Base-by-base conservation (phyloP, 306 rosid species). In the Cicer yamashitae region DNA sequence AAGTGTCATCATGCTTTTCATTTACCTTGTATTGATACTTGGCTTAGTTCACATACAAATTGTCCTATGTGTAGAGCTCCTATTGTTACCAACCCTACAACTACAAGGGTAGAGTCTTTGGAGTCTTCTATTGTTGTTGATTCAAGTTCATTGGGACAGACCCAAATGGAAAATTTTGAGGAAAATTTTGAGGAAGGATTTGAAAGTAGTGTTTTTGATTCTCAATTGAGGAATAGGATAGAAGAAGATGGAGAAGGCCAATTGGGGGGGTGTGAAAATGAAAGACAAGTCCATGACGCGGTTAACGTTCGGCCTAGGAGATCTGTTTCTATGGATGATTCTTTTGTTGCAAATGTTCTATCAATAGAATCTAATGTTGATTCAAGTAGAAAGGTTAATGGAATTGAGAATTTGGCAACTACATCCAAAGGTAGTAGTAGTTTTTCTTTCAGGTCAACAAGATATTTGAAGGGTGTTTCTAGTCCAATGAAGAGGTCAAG, bases 1-100 rank as follows among this genome's bases (percentile, higher is more conserved):
- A 91, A 91, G 82, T 93, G 98, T 71, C 76, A 81, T 60, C 98
- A 93, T 75, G 98, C 98, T 77, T 93, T 93, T 82, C 98, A 93
- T 77, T 41, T 87, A 8, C 88, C 85, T 38, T 93, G 98, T 75
- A 91, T 93, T 72, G 98, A 93, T 67, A 93, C 97, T 0, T 93
- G 98, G 98, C 97, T 93, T 37, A 51, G 82, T n/a, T 91, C 98
- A 0, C 98, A 93, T 66, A 93, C 96, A 17, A 93, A 85, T 22
- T 93, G 98, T 50, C 98, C 98, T 45, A 67, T 86, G 87, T 93
- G 98, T 54, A 90, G 97, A 0, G 96, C 98, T 15, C 97, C 97
- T 0, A 84, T 91, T 9, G 84, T 89, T 14, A 43, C 37, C 1
- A 39, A 62, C 12, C 78, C 81, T 37, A 10, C 53, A 7, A 11